Conservation (phyloP, 2,329 filamentous ascomycete species). For the Epicoccum nigrum region DNA sequence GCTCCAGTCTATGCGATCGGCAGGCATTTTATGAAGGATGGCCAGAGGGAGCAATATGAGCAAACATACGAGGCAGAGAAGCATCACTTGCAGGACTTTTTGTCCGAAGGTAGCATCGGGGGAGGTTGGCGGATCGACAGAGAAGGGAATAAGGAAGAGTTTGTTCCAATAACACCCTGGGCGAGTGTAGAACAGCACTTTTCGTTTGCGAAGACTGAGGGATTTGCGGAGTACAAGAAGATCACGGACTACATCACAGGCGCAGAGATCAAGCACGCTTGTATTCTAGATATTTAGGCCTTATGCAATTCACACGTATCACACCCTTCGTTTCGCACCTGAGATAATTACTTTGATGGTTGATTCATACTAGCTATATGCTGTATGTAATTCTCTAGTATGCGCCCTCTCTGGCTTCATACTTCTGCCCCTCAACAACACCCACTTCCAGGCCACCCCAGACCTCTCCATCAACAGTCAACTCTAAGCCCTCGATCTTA, state of each 20-base stretch:
- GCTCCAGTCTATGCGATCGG: conserved; percentile 38
- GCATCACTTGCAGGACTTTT: conserved; percentile 31
- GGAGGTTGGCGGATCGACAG: conserved; percentile 52
- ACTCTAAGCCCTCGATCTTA: conserved; percentile 60
- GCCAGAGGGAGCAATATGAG: conserved; percentile 33
- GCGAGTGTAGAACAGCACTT: conserved; percentile 43
- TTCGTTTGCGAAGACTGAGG: conserved; percentile 43
- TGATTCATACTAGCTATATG: too few species aligned
- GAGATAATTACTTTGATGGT: too few species aligned
- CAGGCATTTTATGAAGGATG: conserved; percentile 42
- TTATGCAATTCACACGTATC: too few species aligned
- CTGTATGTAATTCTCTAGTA: conserved; percentile 43
- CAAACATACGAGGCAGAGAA: conserved; percentile 32
- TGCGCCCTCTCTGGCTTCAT: conserved; percentile 54
- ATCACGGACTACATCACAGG: conserved; percentile 25
- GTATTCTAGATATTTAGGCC: conserved; percentile 23
- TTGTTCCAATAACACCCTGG: conserved; percentile 52
- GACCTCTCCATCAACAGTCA: conserved; percentile 58
- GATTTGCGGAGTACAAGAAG: conserved; percentile 35
- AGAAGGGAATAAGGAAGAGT: conserved; percentile 48
- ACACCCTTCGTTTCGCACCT: too few species aligned
- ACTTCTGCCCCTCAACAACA: conserved; percentile 55
- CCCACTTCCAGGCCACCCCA: conserved; percentile 58
- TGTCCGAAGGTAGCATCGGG: conserved; percentile 36
- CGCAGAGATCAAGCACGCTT: conserved; percentile 36